A percentile compares a stretch with the other conserved stretches of the same genome.
Evolutionary conservation across 1,284 basidiomycete genomes (phyloP).

Genomic region (Microbotryum lychnidis-dioicae): DNA sequence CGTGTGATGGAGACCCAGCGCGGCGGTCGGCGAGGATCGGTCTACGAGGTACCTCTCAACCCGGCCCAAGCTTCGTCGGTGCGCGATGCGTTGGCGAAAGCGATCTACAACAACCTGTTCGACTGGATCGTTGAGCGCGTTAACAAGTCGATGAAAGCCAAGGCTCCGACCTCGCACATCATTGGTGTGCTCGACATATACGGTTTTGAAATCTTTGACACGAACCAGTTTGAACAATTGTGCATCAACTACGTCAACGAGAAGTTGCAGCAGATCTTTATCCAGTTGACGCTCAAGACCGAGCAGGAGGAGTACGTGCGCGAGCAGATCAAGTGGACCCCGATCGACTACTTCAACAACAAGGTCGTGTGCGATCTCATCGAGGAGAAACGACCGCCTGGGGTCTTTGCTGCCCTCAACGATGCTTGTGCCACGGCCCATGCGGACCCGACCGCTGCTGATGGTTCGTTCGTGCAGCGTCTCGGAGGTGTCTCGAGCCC

Average conservation of each 20-base stretch:
- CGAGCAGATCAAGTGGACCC: conserved; percentile 98
- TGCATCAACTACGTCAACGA: conserved; percentile 99
- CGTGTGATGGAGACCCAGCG: conserved; percentile 87
- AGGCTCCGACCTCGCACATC: conserved; percentile 64
- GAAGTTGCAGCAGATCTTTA: conserved; percentile 89
- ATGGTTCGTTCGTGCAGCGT: conserved; percentile 94
- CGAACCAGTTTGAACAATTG: conserved; percentile 97
- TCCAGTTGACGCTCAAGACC: conserved; percentile 95
- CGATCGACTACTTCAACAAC: conserved; percentile 96
- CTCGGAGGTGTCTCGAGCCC: conserved; percentile 50
- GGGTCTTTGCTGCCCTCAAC: conserved; percentile 95
- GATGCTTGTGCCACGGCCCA: conserved; percentile 98
- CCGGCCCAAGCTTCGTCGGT: conserved; percentile 81
- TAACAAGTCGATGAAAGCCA: conserved; percentile 91
- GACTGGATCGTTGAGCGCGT: conserved; percentile 98
- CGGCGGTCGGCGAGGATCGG: conserved; percentile 79
- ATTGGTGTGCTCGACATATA: conserved; percentile 98
- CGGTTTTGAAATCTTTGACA: conserved; percentile 96
- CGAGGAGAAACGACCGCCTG: conserved; percentile 90
- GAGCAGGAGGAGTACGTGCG: conserved; percentile 99
- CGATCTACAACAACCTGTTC: conserved; percentile 97
- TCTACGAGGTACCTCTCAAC: conserved; percentile 95
- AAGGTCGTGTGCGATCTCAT: conserved; percentile 93
- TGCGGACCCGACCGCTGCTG: conserved; percentile 90
- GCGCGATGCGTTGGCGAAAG: conserved; percentile 87